Base-by-base conservation (phyloP, 2,329 filamentous ascomycete species). In the Raffaelea arxii region DNA sequence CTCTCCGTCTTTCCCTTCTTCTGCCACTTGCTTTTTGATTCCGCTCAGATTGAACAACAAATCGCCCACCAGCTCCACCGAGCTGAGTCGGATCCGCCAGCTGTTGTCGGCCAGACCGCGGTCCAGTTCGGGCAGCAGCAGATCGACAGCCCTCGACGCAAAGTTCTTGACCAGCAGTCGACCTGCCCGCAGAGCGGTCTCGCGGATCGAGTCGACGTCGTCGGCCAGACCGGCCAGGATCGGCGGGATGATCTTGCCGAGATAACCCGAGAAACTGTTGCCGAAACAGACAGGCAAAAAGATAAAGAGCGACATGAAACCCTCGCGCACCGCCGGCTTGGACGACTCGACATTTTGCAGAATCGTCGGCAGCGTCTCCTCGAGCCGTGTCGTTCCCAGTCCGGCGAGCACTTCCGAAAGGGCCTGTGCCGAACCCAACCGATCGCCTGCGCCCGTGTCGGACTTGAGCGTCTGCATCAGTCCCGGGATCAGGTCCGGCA, bases 301-400 rank as follows among this genome's bases (percentile, higher is more conserved):
- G 55, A 98, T 97, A 68, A 98, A 98, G 36, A 98, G 77, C 7
- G 92, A 96, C 92, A 98, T 98, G 71, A 98, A 98, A 40, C 92
- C 92, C 72, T 98, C 92, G 57, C 92, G 82, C 53, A 98, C 88
- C 46, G 89, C 81, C 18, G 92, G 64, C 66, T 95, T 96, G 55
- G 84, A 80, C 58, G 91, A 97, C 55, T 88, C 82, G 54, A 95
- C 91, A 59, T 98, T 98, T 59, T 97, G 91, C 36, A 98, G 69
- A 56, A 98, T 95, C 12, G 91, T 96, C 35, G 92, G 94, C 40
- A 98, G 71, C 5, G 90, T 97, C 66, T 98, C 94, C 65, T 98
- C 92, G 55, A 98, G 71, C 55, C 92, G 85, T 43, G 84, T 78
- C 1, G 92, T 98, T 54, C 94, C 92, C 58, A 98, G 73, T 53